Evolutionary conservation across 2,329 filamentous ascomycete species (phyloP).

Genomic region (Eurotiales sp.): DNA sequence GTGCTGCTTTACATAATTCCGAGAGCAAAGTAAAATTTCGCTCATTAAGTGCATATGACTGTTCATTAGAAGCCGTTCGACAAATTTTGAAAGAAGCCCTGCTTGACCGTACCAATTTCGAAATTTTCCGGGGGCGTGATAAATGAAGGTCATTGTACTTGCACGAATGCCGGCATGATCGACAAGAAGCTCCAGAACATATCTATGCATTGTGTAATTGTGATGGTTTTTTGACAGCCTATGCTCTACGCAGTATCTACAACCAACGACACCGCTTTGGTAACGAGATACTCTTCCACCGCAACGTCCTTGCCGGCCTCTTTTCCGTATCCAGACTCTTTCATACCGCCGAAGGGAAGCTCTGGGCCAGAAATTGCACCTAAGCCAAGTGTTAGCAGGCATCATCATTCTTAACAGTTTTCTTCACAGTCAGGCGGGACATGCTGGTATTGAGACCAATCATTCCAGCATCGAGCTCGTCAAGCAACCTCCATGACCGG

Average conservation of each 20-base stretch:
- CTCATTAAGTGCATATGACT: no score
- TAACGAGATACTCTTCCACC: conserved; percentile 38
- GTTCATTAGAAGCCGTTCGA: no score
- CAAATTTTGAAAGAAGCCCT: no score
- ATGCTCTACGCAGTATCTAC: neutral
- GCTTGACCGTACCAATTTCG: no score
- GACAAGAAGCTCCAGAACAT: no score
- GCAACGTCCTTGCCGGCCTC: conserved; percentile 25
- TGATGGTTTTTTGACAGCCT: no score
- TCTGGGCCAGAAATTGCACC: conserved; percentile 18
- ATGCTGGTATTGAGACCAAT: conserved; percentile 25
- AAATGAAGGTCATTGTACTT: no score
- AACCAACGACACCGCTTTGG: conserved; percentile 28
- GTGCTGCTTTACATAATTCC: no score
- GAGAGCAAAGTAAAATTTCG: no score
- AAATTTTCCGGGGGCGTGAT: no score
- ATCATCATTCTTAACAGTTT: neutral
- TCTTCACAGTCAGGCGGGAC: neutral
- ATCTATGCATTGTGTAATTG: no score
- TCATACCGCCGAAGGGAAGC: conserved; percentile 24
- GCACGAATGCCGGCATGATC: no score
- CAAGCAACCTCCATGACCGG: conserved; percentile 39
- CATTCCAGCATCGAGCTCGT: conserved; percentile 44
- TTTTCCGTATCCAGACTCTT: conserved; percentile 28
- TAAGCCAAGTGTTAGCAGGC: neutral